Evolutionary conservation across 1,139 yeast species (phyloP).

Genomic region (Candida tunisiensis): DNA sequence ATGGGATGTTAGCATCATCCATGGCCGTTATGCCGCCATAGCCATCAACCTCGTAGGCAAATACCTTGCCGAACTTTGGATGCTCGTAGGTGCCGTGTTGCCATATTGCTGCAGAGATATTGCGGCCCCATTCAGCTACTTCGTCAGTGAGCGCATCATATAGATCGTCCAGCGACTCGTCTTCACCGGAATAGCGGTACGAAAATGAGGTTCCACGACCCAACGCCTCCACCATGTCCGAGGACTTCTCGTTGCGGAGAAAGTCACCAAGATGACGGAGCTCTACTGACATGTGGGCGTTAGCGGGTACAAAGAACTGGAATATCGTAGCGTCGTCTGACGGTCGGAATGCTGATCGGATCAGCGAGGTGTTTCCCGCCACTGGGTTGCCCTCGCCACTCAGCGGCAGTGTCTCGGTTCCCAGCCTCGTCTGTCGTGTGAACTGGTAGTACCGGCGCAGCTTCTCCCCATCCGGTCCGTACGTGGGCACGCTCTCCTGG

Average conservation of each 20-base stretch:
- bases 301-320: constrained; percentile 76
- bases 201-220: too few species aligned
- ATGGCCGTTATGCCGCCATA: constrained; percentile 57
- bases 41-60: constrained; percentile 84
- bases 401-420: constrained; percentile 67
- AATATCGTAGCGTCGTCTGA: constrained; percentile 76
- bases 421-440: constrained; percentile 55
- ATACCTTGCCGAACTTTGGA: constrained; percentile 55
- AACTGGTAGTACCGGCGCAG: constrained; percentile 33
- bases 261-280: constrained; percentile 22
- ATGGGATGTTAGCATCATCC: constrained; percentile 90
- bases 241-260: constrained; percentile 8
- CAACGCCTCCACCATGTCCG: constrained; percentile 9
- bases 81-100: constrained; percentile 50
- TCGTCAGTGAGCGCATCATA: constrained; percentile 6
- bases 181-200: too few species aligned
- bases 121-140: constrained; percentile 22
- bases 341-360: constrained; percentile 81
- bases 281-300: constrained; percentile 61
- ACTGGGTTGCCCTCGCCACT: constrained; percentile 79
- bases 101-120: constrained; percentile 40
- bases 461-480: constrained; percentile 33
- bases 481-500: constrained; percentile 51
- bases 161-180: too few species aligned
- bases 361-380: constrained; percentile 47